A percentile compares a stretch with the other conserved stretches of the same genome.
Conservation (phyloP, 345 rosid genomes). For the Leavenworthia alabamica region DNA sequence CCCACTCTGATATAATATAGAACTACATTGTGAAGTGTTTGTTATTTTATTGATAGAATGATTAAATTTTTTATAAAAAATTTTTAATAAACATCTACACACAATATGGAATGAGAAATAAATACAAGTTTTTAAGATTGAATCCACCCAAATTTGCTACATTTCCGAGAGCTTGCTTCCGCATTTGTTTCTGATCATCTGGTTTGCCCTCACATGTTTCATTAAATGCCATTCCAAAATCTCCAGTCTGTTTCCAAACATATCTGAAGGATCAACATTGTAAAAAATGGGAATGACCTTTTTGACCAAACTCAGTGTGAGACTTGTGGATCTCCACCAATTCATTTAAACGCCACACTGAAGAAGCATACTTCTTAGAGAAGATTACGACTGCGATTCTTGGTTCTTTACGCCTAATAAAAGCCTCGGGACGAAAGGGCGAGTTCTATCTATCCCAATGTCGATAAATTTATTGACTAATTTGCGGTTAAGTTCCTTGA, state of each 20-base stretch:
- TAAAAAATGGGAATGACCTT: constrained; percentile 11
- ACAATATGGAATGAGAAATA: too few species aligned
- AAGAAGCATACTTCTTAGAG: too few species aligned
- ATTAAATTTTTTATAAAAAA: too few species aligned
- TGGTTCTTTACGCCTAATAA: neutral
- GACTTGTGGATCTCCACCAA: neutral
- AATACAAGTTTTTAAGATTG: neutral
- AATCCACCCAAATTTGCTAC: neutral
- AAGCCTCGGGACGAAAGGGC: neutral
- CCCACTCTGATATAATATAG: too few species aligned
- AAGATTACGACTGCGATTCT: neutral
- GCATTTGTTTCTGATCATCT: neutral
- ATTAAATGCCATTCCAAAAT: neutral
- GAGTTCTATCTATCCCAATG: neutral
- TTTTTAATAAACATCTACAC: too few species aligned
- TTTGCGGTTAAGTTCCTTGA: neutral
- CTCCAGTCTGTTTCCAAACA: constrained; percentile 4
- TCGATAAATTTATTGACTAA: neutral
- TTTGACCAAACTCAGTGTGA: neutral
- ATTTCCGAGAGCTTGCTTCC: neutral
- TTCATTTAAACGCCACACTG: neutral
- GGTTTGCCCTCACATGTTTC: neutral
- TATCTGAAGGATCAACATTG: constrained; percentile 6
- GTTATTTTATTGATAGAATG: too few species aligned
- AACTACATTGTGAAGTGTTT: too few species aligned